A percentile compares a stretch with the other conserved stretches of the same genome.
Evolutionary conservation across 148 eudicot species (phyloP).

Genomic region (Tetragonia tetragonoides): DNA sequence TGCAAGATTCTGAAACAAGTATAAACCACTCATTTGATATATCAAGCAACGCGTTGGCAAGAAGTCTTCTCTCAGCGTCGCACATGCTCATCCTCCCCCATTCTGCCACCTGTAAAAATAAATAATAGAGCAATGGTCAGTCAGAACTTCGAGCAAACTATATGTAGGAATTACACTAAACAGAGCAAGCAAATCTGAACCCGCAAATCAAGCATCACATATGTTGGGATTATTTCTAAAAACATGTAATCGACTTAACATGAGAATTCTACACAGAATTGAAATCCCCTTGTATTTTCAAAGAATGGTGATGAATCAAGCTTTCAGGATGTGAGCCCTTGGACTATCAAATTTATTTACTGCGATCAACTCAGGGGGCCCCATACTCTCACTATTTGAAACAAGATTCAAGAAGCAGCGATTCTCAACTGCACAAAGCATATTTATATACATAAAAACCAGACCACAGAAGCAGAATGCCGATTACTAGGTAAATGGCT

Average conservation of each 20-base stretch:
- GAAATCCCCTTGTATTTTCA: neutral
- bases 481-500: no score
- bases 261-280: no score
- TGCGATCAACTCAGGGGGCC: neutral
- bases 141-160: neutral
- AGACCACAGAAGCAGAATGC: no score
- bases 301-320: neutral
- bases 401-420: neutral
- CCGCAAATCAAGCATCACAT: neutral
- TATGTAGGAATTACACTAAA: neutral
- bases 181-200: neutral
- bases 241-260: no score
- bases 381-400: neutral
- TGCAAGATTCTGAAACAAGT: constrained; percentile 79
- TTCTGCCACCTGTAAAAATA: constrained; percentile 42
- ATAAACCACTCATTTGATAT: constrained; percentile 69
- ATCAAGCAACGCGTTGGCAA: constrained; percentile 81
- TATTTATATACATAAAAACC: no score
- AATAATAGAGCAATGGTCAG: constrained; percentile 4
- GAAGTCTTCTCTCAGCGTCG: constrained; percentile 82
- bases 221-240: no score
- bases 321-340: neutral
- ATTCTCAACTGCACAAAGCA: neutral
- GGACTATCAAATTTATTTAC: no score
- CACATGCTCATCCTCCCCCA: constrained; percentile 95